Evolutionary conservation across 1,284 basidiomycete genomes (phyloP), one percentile per base, ranked within the genome.

Genomic region (Tilletiopsis washingtonensis): DNA sequence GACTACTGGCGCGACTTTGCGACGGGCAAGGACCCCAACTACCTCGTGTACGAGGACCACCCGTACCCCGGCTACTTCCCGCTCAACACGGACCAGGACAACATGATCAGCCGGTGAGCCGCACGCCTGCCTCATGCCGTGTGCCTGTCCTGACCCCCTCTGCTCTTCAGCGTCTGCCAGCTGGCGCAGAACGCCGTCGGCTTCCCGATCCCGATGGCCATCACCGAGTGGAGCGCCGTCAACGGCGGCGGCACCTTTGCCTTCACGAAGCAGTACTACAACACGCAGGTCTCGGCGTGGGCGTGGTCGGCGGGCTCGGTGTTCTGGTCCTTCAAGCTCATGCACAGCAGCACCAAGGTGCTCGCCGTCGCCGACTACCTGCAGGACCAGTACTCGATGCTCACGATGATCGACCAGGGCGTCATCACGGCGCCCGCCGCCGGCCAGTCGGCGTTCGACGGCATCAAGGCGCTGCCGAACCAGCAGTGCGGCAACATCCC

Each of bases 31-130:
- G 45, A 68, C 45, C 67, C 65, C 43, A 58, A 54, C 47, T 59
- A 54, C 49, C 56, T 71, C 41, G 57, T 63, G 40, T 67, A 66
- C 55, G 62, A 67, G 43, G 58, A 67, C 43, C 67, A 71, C 47
- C 68, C 68, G 12, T 69, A 69, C 57, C 67, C 68, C 0, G 68
- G 62, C 3, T 71, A 64, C 64, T 71, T 65, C 59, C 26, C 48
- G 12, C 32, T 54, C 5, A 50, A 56, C 20, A 54, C 53, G 2
- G 53, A 59, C 19, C 25, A 40, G 20, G n/a, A 27, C 3, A n/a
- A 23, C n/a, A 40, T 47, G 21, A 42, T 39, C 42, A 43, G 19
- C 26, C 6, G 12, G 32, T 34, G 32, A 34, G 32, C 17, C 17
- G 32, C 12, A 2, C 12, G 12, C 32, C 12, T 17, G 3, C 17